Evolutionary conservation across 176 grass and related monocot species (phyloP).

Genomic region (Avena eriantha): DNA sequence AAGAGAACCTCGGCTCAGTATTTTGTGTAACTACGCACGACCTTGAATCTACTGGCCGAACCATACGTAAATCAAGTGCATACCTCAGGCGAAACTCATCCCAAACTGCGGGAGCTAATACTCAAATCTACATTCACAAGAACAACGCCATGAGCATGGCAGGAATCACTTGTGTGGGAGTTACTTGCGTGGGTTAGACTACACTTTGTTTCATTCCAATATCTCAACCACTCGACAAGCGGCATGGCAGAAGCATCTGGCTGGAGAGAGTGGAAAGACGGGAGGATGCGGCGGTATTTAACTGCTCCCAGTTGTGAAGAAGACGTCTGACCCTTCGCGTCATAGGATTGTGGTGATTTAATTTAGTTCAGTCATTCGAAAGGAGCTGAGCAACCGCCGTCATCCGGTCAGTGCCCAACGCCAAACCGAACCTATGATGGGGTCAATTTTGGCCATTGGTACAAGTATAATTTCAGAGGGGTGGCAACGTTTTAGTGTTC

Average conservation of each 20-base stretch:
- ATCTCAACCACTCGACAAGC: not conserved
- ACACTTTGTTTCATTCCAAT: conserved; percentile 1
- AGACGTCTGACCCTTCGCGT: not conserved
- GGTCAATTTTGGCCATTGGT: no score
- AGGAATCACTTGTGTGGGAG: no score
- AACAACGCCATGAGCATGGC: no score
- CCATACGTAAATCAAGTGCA: no score
- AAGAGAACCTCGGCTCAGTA: no score
- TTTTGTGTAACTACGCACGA: no score
- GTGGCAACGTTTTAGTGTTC: no score
- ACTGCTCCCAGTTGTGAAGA: not conserved
- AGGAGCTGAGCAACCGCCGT: not conserved
- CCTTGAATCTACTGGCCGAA: no score
- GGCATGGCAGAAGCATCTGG: not conserved
- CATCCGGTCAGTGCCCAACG: not conserved
- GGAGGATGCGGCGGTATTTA: not conserved
- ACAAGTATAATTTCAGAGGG: no score
- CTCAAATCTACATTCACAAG: no score
- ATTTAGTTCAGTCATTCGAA: not conserved
- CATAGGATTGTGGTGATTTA: conserved; percentile 1
- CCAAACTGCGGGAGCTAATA: no score
- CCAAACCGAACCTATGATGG: not conserved
- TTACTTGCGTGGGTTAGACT: not conserved
- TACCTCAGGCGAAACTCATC: no score
- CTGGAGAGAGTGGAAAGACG: not conserved